Conservation (phyloP, 306 rosid genomes). For the Begonia peltatifolia region DNA sequence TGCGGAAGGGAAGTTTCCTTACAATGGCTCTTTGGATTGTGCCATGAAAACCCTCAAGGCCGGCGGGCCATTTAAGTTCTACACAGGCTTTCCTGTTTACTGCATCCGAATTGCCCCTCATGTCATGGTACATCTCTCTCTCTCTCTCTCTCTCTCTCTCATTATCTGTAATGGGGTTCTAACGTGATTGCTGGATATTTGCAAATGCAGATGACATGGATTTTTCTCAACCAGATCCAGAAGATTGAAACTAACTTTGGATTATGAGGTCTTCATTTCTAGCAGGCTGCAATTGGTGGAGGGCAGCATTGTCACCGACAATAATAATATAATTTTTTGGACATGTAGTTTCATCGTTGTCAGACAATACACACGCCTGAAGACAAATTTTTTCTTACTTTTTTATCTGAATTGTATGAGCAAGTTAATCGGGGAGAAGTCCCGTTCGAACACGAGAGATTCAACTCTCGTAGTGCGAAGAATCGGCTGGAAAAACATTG, state of each 20-base stretch:
- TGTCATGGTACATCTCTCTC: constrained; percentile 36
- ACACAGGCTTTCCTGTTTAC: constrained; percentile 51
- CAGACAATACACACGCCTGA: too few relatives aligned
- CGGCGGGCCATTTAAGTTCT: constrained; percentile 49
- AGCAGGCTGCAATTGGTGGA: background rate
- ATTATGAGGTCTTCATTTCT: background rate
- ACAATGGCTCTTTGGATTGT: constrained; percentile 66
- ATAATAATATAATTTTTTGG: too few relatives aligned
- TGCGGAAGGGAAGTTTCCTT: constrained; percentile 77
- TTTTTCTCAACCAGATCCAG: constrained; percentile 86
- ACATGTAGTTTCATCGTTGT: too few relatives aligned
- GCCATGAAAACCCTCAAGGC: constrained; percentile 35
- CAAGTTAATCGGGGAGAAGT: too few relatives aligned
- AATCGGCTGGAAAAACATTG: too few relatives aligned
- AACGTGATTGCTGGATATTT: constrained; percentile 9
- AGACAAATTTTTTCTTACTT: too few relatives aligned
- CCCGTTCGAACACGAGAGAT: too few relatives aligned
- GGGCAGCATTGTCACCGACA: too few relatives aligned
- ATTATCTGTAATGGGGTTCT: background rate
- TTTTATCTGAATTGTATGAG: too few relatives aligned
- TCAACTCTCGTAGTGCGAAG: too few relatives aligned
- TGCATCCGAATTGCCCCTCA: constrained; percentile 45
- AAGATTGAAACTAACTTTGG: constrained; percentile 47
- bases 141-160: constrained; percentile 1
- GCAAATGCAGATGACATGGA: constrained; percentile 87